These are phyloP conservation scores for Daldinia vernicosa DNA, from an alignment of 495 filamentous ascomycete species.

Conservation along the genomic window DNA sequence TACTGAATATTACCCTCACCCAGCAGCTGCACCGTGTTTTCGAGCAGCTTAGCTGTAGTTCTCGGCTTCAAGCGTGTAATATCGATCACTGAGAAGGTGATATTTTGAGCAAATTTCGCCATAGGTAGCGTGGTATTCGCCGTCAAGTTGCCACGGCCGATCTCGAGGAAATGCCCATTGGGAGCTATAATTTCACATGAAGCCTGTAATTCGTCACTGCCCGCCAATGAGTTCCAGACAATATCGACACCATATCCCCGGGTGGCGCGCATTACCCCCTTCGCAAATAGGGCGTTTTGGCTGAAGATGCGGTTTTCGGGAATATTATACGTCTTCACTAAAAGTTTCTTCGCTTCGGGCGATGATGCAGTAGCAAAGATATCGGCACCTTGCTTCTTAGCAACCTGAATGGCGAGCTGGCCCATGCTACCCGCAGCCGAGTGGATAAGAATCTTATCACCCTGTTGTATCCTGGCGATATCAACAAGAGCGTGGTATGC, in stretches of 20 bases:
- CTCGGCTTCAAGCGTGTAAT: neutral
- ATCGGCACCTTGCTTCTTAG: constrained; percentile 11
- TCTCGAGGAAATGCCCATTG: constrained; percentile 11
- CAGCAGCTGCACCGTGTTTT: constrained; percentile 6
- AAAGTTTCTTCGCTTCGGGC: constrained; percentile 1
- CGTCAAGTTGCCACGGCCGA: constrained; percentile 6
- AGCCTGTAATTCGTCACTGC: constrained; percentile 7
- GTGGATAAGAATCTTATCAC: constrained; percentile 19
- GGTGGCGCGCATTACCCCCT: constrained; percentile 7
- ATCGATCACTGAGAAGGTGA: constrained; percentile 10
- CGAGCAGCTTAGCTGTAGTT: neutral
- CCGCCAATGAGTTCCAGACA: constrained; percentile 2
- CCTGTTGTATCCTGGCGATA: constrained; percentile 1
- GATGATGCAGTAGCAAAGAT: constrained; percentile 9
- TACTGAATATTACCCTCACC: constrained; percentile 5
- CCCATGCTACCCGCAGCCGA: constrained; percentile 9
- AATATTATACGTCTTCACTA: constrained; percentile 4
- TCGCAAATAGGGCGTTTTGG: neutral
- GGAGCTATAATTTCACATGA: constrained; percentile 9
- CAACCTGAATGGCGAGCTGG: constrained; percentile 12
- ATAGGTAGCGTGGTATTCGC: constrained; percentile 7
- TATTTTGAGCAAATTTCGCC: constrained; percentile 4
- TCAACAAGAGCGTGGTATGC: constrained; percentile 10
- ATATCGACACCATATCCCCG: constrained; percentile 12
- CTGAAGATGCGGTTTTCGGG: constrained; percentile 11